These are phyloP conservation scores for Discostella stelligeroides DNA, from an alignment of 108 stramenopile species.

Conservation along the genomic window DNA sequence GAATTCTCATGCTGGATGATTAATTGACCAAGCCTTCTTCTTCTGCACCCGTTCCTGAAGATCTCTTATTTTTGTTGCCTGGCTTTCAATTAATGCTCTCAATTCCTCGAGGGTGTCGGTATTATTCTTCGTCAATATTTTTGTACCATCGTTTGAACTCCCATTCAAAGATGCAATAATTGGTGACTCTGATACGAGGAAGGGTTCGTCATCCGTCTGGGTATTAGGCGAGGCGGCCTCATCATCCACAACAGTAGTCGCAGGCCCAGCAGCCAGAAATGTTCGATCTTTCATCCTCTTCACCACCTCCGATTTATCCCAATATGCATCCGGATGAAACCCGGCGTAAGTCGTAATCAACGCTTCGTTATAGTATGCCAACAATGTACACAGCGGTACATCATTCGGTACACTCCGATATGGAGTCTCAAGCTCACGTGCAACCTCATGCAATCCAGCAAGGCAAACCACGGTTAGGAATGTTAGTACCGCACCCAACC, in stretches of 20 bases:
- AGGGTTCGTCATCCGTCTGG: background rate
- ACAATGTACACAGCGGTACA: constrained; percentile 66
- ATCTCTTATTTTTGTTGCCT: constrained; percentile 40
- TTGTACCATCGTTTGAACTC: background rate
- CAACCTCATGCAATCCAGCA: constrained; percentile 75
- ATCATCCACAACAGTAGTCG: background rate
- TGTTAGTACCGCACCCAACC: constrained; percentile 54
- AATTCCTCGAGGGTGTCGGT: constrained; percentile 22
- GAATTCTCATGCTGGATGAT: no score
- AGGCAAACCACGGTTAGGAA: constrained; percentile 71
- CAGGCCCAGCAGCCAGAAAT: background rate
- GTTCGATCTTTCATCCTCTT: constrained; percentile 4
- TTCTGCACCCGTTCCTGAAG: constrained; percentile 33
- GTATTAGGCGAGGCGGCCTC: background rate
- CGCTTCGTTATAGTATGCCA: constrained; percentile 78
- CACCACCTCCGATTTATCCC: constrained; percentile 53
- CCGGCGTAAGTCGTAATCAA: constrained; percentile 74
- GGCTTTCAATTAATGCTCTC: constrained; percentile 43
- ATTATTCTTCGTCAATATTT: constrained; percentile 2
- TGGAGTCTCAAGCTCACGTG: constrained; percentile 81
- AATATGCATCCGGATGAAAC: constrained; percentile 78
- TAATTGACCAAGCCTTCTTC: no score
- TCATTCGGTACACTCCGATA: constrained; percentile 82
- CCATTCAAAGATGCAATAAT: background rate
- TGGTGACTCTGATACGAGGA: background rate